A percentile compares a stretch with the other conserved stretches of the same genome.
phyloP scores from a whole-genome alignment of 1,284 basidiomycete species.

The Agroathelia rolfsii region DNA sequence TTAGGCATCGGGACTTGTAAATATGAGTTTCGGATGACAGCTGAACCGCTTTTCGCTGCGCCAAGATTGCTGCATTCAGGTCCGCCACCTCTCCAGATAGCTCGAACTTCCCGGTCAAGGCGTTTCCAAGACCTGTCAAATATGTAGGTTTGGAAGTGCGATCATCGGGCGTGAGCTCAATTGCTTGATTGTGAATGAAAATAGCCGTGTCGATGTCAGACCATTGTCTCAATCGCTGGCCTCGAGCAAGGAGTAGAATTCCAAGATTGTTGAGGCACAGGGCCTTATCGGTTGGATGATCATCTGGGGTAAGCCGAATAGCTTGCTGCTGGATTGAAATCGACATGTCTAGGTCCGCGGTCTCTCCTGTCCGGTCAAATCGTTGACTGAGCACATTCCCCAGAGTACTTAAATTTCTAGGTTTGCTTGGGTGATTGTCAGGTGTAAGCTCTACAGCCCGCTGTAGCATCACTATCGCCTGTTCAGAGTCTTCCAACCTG shows the following conservation, averaged over 20 bases:
- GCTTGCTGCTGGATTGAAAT: constrained; percentile 14
- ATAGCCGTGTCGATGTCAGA: constrained; percentile 10
- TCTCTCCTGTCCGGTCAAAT: constrained; percentile 10
- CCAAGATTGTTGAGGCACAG: constrained; percentile 14
- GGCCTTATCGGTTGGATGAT: constrained; percentile 7
- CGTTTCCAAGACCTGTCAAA: constrained; percentile 15
- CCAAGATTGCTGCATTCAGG: too few relatives aligned
- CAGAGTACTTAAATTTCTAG: constrained; percentile 4
- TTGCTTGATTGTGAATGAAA: constrained; percentile 3
- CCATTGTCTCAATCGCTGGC: constrained; percentile 6
- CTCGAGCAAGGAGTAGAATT: constrained; percentile 11
- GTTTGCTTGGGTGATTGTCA: constrained; percentile 5
- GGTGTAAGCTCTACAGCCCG: constrained; percentile 6
- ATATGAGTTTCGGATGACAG: constrained; percentile 2
- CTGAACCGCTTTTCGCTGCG: too few relatives aligned
- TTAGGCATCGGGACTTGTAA: too few relatives aligned
- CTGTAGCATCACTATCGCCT: not conserved
- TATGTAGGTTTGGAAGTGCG: constrained; percentile 1
- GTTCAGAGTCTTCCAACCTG: too few relatives aligned
- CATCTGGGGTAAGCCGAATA: constrained; percentile 8
- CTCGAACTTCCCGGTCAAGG: constrained; percentile 11
- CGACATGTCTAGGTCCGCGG: constrained; percentile 16
- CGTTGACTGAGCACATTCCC: constrained; percentile 11
- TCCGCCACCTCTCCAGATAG: constrained; percentile 4
- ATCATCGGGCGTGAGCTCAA: constrained; percentile 3